Evolutionary conservation across 352 stramenopile species (phyloP).

Genomic region (Halophytophthora batemanensis): DNA sequence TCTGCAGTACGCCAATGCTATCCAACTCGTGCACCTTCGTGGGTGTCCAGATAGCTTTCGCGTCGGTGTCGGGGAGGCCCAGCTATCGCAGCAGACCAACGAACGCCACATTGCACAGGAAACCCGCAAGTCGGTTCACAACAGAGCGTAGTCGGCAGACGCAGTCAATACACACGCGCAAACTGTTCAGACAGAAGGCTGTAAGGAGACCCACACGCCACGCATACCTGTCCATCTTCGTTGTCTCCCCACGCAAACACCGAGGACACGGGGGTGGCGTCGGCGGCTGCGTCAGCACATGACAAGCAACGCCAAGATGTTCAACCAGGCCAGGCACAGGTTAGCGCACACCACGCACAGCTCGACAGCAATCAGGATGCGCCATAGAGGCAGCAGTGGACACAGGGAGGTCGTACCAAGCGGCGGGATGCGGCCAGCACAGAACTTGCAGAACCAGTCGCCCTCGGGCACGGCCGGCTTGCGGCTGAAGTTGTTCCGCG

Average conservation of each 20-base stretch:
- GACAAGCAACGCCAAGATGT: constrained; percentile 1
- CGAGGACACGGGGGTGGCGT: constrained; percentile 42
- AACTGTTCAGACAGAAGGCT: constrained; percentile 2
- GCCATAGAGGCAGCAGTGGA: background rate
- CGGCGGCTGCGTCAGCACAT: constrained; percentile 24
- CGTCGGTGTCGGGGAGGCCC: constrained; percentile 38
- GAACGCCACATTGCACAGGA: constrained; percentile 7
- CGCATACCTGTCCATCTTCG: constrained; percentile 69
- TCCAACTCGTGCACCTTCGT: constrained; percentile 62
- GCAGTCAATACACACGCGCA: constrained; percentile 6
- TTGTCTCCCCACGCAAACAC: constrained; percentile 79
- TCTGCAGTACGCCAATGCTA: constrained; percentile 56
- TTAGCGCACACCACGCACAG: no score
- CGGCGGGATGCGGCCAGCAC: constrained; percentile 48
- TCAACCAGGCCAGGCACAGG: constrained; percentile 6
- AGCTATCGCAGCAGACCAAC: constrained; percentile 33
- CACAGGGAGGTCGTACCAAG: constrained; percentile 32
- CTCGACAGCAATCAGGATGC: background rate
- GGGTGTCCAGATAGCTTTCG: constrained; percentile 55
- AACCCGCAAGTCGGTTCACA: background rate
- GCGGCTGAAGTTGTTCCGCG: constrained; percentile 73
- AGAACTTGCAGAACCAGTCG: constrained; percentile 89
- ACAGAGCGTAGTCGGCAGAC: background rate
- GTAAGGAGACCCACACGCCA: constrained; percentile 8
- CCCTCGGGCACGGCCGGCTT: constrained; percentile 73